These are phyloP conservation scores for Penicillium atrosanguineum DNA, from an alignment of 495 filamentous ascomycete species.

Conservation along the genomic window DNA sequence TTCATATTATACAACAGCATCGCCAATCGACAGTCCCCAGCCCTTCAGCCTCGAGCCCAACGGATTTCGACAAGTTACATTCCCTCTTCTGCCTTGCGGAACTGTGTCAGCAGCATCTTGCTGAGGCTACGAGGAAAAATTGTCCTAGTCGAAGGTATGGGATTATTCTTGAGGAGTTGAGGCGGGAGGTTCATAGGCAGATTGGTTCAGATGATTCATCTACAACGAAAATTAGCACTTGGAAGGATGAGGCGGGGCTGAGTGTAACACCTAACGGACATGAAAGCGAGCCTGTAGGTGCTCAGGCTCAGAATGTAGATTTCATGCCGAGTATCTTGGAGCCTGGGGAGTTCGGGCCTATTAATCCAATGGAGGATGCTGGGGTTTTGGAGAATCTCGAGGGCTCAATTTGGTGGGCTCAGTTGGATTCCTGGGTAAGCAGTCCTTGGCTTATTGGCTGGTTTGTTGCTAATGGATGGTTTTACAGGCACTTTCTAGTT, in stretches of 20 bases:
- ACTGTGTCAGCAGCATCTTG: constrained; percentile 46
- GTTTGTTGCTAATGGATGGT: constrained; percentile 1
- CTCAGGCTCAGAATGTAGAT: constrained; percentile 12
- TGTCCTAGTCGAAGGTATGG: constrained; percentile 52
- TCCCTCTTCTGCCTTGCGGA: constrained; percentile 43
- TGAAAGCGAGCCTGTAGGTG: constrained; percentile 7
- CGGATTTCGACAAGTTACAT: constrained; percentile 23
- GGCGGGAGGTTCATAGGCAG: constrained; percentile 41
- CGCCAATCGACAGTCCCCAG: constrained; percentile 26
- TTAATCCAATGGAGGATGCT: constrained; percentile 23
- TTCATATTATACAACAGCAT: constrained; percentile 53
- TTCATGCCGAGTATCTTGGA: constrained; percentile 18
- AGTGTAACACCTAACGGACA: constrained; percentile 1
- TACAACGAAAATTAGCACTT: not conserved
- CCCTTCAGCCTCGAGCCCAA: constrained; percentile 19
- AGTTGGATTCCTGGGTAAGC: constrained; percentile 34
- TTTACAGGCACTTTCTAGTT: constrained; percentile 22
- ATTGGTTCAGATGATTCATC: constrained; percentile 22
- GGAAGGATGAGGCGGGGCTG: constrained; percentile 5
- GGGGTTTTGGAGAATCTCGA: constrained; percentile 27
- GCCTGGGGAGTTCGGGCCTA: constrained; percentile 17
- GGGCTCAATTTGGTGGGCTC: constrained; percentile 31
- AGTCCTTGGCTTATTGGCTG: not conserved
- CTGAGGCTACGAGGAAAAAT: constrained; percentile 47
- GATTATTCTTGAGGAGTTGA: constrained; percentile 49